These are phyloP conservation scores for Scheffersomyces stambukii DNA, from an alignment of 1,139 yeast species.

Conservation along the genomic window DNA sequence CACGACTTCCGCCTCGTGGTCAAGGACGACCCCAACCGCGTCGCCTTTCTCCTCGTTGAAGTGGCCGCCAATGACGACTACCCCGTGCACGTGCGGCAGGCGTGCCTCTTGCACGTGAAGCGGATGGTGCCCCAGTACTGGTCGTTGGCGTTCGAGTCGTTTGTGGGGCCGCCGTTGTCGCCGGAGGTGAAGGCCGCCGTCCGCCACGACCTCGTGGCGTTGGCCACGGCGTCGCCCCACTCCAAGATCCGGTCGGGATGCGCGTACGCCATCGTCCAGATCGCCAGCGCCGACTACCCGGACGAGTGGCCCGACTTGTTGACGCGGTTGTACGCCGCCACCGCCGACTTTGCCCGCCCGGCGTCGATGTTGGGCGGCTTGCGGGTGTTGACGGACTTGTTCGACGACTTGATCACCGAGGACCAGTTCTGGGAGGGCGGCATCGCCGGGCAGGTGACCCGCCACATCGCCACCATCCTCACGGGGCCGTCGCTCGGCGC, in stretches of 20 bases:
- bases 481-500: constrained; percentile 21
- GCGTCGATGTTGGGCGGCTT: constrained; percentile 58
- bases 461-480: constrained; percentile 43
- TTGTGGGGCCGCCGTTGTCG: constrained; percentile 60
- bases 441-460: constrained; percentile 51
- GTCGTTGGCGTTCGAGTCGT: constrained; percentile 83
- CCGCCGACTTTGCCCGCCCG: constrained; percentile 27
- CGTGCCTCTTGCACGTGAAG: constrained; percentile 67
- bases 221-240: constrained; percentile 49
- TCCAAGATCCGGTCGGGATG: constrained; percentile 66
- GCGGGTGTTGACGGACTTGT: constrained; percentile 67
- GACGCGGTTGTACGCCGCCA: constrained; percentile 39
- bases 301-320: constrained; percentile 91
- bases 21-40: constrained; percentile 27
- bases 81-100: constrained; percentile 47
- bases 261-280: constrained; percentile 74
- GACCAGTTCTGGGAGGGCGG: constrained; percentile 81
- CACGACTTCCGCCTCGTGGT: constrained; percentile 25
- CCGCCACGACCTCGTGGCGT: constrained; percentile 46
- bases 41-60: constrained; percentile 25
- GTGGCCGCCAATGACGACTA: constrained; percentile 18
- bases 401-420: constrained; percentile 82
- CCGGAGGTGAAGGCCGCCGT: constrained; percentile 48
- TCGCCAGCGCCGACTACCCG: constrained; percentile 88
- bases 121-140: constrained; percentile 70